Base-by-base conservation (phyloP, 2,329 filamentous ascomycete species). In the Cercospora zeina region DNA sequence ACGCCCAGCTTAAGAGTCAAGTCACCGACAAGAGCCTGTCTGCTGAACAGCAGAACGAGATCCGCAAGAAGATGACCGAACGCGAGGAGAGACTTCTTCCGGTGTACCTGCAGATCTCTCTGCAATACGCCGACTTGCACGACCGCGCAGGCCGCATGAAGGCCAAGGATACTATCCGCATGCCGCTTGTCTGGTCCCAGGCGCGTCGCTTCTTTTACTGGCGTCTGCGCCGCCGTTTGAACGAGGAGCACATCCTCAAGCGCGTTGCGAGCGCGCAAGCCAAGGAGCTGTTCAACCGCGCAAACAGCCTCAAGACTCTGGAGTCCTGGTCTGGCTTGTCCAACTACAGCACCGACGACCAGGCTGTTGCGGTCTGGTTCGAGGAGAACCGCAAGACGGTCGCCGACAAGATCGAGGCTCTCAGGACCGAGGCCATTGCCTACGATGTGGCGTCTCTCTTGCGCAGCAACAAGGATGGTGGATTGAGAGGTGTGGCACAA, bases 131-230 rank as follows among this genome's bases (percentile, higher is more conserved):
- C 63, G 95, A 99, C 77, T 85, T 99, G 54, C 95, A 99, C 81
- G 95, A 99, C 78, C 93, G 95, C 51, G 89, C 95, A 47, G 95
- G 93, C 63, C 91, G 95, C 79, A 99, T 99, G 95, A 87, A 96
- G 82, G 95, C 95, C 78, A 99, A 99, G 87, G 89, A 92, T 65
- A 88, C 89, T 61, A 96, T 99, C 72, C 91, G 95, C 66, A 85
- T 90, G 71, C 81, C 87, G 11, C 84, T 99, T 42, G 85, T 89
- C 73, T 97, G 93, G 95, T 83, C 86, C 76, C 89, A 96, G 71
- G 88, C 93, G 9, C 89, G 95, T 68, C 89, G 93, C 74, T 97
- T 95, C 90, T 97, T 99, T 84, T 99, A 97, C 89, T 99, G 96
- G 95, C 93, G 95, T 79, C 88, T 97, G 66, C 93, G 96, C 78